Base-by-base conservation (phyloP, 2,329 filamentous ascomycete species). In the Trichoderma simmonsii region DNA sequence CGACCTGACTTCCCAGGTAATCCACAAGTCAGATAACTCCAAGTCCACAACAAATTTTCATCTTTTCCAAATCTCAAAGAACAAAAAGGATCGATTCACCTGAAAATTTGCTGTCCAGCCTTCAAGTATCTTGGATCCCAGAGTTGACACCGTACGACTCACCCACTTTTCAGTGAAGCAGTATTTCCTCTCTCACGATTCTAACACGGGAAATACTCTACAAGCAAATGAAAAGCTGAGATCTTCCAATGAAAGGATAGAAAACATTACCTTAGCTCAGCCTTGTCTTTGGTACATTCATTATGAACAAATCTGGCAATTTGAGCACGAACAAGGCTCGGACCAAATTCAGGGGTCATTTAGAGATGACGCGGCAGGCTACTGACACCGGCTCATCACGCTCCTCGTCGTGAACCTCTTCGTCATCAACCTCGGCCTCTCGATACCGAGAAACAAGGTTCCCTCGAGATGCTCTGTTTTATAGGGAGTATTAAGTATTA, bases 381-480 rank as follows among this genome's bases (percentile, higher is more conserved):
- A 4, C 21, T 48, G 43, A n/a, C 3, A 48, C 2, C n/a, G 3
- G 43, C 68, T 78, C 30, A 71, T 78, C 8, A 75, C 73, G 3
- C 75, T 78, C 21, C 74, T 79, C 18, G 74, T 74, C 12, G 34
- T 57, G 51, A 72, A 69, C 12, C 73, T 79, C 24, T 77, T 79
- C 68, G 24, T 74, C 68, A 72, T 77, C 63, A 77, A 79, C 21
- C 59, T 79, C 3, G 74, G 76, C 4, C 72, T 79, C 24, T 76
- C 76, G 5, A 48, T 78, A 21, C 32, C 32, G 32, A 34, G 32
- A 34, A 34, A 34, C 12, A 14, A 34, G 11, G 32, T 2, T 5
- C 14, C 32, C 32, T 34, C 32, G 32, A 34, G 32, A 5, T 34
- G 32, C 32, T 34, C 32, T 34, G 14, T 34, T 34, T 34, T 34